Evolutionary conservation across 805 yeast species (phyloP).

Genomic region (Kuraishia borneana): DNA sequence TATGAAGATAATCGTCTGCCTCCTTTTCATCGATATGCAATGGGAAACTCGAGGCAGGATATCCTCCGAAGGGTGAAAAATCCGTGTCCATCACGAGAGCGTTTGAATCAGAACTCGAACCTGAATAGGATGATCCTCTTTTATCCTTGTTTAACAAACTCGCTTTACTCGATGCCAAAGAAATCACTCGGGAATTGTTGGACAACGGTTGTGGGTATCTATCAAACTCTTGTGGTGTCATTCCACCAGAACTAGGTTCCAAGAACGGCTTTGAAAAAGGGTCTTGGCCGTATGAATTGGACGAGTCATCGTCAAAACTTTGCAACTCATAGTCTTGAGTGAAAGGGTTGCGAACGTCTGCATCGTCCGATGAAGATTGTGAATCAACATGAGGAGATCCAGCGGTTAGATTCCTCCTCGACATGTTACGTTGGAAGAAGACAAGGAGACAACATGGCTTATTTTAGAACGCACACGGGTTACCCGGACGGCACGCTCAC

Average conservation of each 20-base stretch:
- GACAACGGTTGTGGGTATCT: conserved; percentile 54
- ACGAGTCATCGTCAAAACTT: conserved; percentile 15
- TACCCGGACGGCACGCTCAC: no score
- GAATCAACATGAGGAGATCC: conserved; percentile 21
- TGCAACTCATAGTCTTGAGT: conserved; percentile 19
- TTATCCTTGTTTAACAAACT: conserved; percentile 8
- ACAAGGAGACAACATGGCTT: no score
- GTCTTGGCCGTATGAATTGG: conserved; percentile 11
- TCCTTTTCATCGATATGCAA: conserved; percentile 87
- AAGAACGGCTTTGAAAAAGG: conserved; percentile 20
- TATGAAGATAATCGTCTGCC: conserved; percentile 89
- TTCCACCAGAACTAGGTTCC: conserved; percentile 13
- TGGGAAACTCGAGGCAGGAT: conserved; percentile 90
- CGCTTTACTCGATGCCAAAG: conserved; percentile 31
- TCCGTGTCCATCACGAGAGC: conserved; percentile 47
- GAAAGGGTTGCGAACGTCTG: conserved; percentile 19
- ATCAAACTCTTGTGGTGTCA: conserved; percentile 47
- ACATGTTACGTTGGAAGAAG: no score
- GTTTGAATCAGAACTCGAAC: conserved; percentile 9
- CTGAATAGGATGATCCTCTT: conserved; percentile 6
- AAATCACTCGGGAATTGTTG: conserved; percentile 39
- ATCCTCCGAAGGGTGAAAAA: conserved; percentile 91
- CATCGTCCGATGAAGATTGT: conserved; percentile 18
- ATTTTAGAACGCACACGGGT: no score
- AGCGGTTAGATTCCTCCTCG: conserved; percentile 21